phyloP scores from a whole-genome alignment of 2,329 filamentous ascomycete genomes.

The Ophiostoma novo-ulmi region DNA sequence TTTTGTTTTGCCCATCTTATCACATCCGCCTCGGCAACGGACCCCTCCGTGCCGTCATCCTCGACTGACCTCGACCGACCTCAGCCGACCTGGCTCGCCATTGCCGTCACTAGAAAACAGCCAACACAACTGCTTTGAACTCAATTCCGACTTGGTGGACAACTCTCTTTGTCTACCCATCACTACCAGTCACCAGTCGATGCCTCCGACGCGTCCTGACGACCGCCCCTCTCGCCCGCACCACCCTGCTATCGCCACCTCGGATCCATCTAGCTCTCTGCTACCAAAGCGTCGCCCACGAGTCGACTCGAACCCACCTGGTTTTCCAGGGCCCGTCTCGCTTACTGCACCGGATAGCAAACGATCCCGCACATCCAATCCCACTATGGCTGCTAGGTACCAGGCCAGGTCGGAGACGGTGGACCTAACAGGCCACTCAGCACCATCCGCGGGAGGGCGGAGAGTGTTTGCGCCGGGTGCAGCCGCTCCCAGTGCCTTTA shows the following conservation, averaged over 20 bases:
- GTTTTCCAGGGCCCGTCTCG: constrained; percentile 10
- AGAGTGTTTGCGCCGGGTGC: constrained; percentile 28
- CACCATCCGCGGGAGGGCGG: background rate
- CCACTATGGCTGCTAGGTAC: constrained; percentile 32
- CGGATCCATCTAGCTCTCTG: constrained; percentile 41
- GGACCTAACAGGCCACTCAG: constrained; percentile 41
- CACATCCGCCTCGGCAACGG: background rate
- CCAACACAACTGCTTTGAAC: background rate
- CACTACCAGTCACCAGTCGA: constrained; percentile 22
- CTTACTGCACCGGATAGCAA: constrained; percentile 4
- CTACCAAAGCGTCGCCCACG: constrained; percentile 54
- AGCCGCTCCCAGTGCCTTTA: constrained; percentile 47
- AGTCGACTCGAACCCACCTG: constrained; percentile 31
- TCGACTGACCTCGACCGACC: background rate
- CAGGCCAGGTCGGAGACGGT: constrained; percentile 38
- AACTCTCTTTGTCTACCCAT: background rate
- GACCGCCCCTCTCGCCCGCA: background rate
- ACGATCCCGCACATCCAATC: constrained; percentile 18
- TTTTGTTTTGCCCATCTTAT: background rate
- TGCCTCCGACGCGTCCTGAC: constrained; percentile 29
- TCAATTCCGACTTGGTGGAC: background rate
- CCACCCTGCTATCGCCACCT: constrained; percentile 32
- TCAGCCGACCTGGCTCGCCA: background rate
- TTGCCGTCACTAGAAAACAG: background rate
- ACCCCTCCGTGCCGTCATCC: background rate